Base-by-base conservation (phyloP, 495 filamentous ascomycete genomes). In the Xylaria curta region DNA sequence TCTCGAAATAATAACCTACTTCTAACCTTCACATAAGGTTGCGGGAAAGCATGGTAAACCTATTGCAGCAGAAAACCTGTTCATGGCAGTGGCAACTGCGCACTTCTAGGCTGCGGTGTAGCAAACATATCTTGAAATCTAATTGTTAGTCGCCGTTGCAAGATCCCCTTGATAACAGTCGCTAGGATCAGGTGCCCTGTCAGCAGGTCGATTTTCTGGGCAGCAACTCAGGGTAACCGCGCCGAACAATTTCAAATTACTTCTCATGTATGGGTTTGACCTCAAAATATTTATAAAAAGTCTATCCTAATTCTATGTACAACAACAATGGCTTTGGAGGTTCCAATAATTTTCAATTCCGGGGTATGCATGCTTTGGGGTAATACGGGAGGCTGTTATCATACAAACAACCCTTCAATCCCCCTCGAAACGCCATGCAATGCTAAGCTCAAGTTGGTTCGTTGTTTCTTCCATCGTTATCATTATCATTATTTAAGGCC, bases 401-500 rank as follows among this genome's bases (percentile, higher is more conserved):
- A 64, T 42, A 46, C 8, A 44, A 15, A 49, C 19, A 47, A 44
- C 47, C 54, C 49, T 62, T 17, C 49, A 49, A 63, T 62, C 38
- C 13, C 13, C 36, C 1, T 53, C 62, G 9, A 66, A 66, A 71
- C 69, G 62, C 69, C 69, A 15, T 66, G 69, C 69, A 33, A 71
- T 70, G 68, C 68, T 53, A 24, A 49, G 56, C 44, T n/a, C 12
- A 71, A 51, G 46, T 66, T 36, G 51, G 28, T 66, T 28, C 33
- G 65, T 66, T 69, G 42, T 17, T 71, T 26, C 15, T 49, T 40
- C 28, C 33, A 40, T 71, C 69, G 36, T 66, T 65, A 71, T 71
- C 61, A 66, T 71, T n/a, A 71, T 71, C 69, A 51, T 71, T 71
- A 71, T 51, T 95, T 97, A 82, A 98, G 83, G 49, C 95, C 95